Percentiles rank a stretch among this genome's conserved stretches.
Conservation (phyloP, 106 monocot genomes). For the Dioscorea alata region DNA sequence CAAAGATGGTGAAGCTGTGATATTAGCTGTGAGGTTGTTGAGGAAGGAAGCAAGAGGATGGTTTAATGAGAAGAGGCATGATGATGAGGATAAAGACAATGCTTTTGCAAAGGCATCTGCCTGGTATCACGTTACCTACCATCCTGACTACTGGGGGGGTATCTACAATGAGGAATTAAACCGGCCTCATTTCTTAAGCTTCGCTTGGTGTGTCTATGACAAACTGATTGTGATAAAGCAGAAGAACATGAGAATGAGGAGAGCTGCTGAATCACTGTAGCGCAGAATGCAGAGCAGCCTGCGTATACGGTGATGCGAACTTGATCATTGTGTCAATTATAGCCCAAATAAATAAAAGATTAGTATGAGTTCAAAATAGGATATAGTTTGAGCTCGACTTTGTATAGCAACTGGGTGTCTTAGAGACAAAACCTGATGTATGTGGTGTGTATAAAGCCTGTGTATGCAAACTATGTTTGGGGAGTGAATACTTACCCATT, state of each 20-base stretch:
- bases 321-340: too few species aligned
- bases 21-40: constrained; percentile 48
- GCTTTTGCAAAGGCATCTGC: constrained; percentile 80
- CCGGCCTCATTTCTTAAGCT: constrained; percentile 74
- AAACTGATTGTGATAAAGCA: constrained; percentile 57
- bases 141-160: constrained; percentile 66
- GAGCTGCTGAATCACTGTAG: too few species aligned
- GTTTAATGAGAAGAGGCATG: constrained; percentile 29
- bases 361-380: too few species aligned
- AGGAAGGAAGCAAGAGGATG: constrained; percentile 71
- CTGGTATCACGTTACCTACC: constrained; percentile 89
- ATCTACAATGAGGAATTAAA: constrained; percentile 42
- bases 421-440: too few species aligned
- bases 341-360: too few species aligned
- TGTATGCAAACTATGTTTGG: too few species aligned
- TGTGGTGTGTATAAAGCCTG: too few species aligned
- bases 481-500: too few species aligned
- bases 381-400: too few species aligned
- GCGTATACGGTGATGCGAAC: too few species aligned
- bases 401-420: too few species aligned
- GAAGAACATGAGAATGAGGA: constrained; percentile 9
- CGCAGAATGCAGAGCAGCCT: too few species aligned
- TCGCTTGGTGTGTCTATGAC: constrained; percentile 81
- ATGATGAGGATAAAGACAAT: constrained; percentile 13
- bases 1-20: constrained; percentile 59